Base-by-base conservation (phyloP, 192 early-diverging fungal genomes). In the Borealophlyctis nickersoniae region DNA sequence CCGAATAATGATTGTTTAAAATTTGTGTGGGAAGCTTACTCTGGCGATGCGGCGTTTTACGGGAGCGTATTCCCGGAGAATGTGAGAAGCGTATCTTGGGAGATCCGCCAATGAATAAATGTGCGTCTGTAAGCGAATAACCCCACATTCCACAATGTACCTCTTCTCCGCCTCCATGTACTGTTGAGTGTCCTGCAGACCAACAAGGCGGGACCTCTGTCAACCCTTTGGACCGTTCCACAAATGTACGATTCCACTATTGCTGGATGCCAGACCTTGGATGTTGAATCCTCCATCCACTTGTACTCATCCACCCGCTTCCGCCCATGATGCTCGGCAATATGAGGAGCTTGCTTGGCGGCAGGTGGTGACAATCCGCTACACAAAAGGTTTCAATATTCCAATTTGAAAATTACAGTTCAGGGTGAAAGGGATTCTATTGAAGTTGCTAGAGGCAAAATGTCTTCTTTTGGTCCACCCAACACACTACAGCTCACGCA, bases 261-360 rank as follows among this genome's bases (percentile, higher is more conserved):
- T n/a, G 1, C 9, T 19, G 4, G 1, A 45, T 22, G 52, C 60
- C 31, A 14, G 16, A 27, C 48, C 49, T 14, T 11, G n/a, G n/a
- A 62, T 2, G 48, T 51, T 53, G 39, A 19, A 13, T 7, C 39
- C 29, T 62, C 60, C 45, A 62, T 23, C 60, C 60, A 62, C 9
- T 51, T 53, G 28, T 53, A 62, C 19, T 62, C 60, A 52, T 62
- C 60, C 16, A 51, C 5, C 49, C 60, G 49, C 24, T 23, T 3
- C 31, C 48, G 35, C 28, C 60, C 60, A 52, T 62, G 60, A n/a
- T n/a, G n/a, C n/a, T n/a, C n/a, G n/a, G n/a, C n/a, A n/a, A n/a
- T n/a, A n/a, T n/a, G n/a, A n/a, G n/a, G n/a, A n/a, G n/a, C n/a
- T n/a, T n/a, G n/a, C n/a, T n/a, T n/a, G n/a, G n/a, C n/a, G n/a